These are phyloP conservation scores for Beauveria caledonica DNA, from an alignment of 2,329 filamentous ascomycete species.

Conservation along the genomic window DNA sequence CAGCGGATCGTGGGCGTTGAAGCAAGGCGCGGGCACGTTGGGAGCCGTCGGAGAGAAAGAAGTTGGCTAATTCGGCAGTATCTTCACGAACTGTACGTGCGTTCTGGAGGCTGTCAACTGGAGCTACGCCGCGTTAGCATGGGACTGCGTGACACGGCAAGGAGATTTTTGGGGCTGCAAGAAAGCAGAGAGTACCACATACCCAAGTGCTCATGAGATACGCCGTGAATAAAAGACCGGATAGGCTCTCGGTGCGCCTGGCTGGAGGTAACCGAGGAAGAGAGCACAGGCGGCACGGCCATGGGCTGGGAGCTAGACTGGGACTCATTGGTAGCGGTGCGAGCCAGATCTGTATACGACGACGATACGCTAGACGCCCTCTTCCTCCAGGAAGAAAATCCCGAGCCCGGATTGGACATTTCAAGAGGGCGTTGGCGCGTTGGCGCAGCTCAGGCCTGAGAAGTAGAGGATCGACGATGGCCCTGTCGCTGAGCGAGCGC, in stretches of 20 bases:
- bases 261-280: conserved; percentile 30
- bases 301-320: conserved; percentile 16
- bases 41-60: conserved; percentile 61
- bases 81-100: conserved; percentile 75
- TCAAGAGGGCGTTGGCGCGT: not conserved
- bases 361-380: conserved; percentile 29
- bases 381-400: conserved; percentile 42
- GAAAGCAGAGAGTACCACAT: conserved; percentile 18
- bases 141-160: not conserved
- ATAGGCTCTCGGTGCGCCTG: conserved; percentile 53
- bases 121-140: conserved; percentile 28
- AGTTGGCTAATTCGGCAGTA: conserved; percentile 78
- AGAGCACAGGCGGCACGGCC: conserved; percentile 22
- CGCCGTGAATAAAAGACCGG: conserved; percentile 62
- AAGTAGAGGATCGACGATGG: not conserved
- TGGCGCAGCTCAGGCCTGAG: not conserved
- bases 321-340: conserved; percentile 14
- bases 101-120: conserved; percentile 62
- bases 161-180: not conserved
- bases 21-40: conserved; percentile 39
- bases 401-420: conserved; percentile 40
- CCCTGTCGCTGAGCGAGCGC: not conserved
- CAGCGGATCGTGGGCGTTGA: conserved; percentile 24
- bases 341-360: conserved; percentile 23
- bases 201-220: conserved; percentile 53